Conservation (phyloP, 495 filamentous ascomycete species). For the Durotheca rogersii region DNA sequence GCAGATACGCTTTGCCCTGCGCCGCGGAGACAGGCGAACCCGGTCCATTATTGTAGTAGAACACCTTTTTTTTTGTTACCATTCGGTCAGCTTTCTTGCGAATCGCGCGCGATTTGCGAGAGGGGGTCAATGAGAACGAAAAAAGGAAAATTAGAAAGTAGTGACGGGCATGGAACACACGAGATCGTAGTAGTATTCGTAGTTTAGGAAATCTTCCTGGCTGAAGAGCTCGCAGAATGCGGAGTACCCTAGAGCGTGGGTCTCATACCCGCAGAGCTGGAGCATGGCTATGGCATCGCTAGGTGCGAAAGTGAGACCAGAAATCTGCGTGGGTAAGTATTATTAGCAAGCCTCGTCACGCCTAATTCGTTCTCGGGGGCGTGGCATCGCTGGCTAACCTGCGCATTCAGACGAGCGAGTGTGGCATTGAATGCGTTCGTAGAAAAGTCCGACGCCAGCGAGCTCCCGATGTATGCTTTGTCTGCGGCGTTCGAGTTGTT, state of each 20-base stretch:
- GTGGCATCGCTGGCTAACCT: slow-evolving; percentile 13
- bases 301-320: slow-evolving; percentile 31
- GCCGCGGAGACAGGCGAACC: slow-evolving; percentile 41
- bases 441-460: slow-evolving; percentile 26
- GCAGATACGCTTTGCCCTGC: slow-evolving; percentile 51
- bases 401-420: slow-evolving; percentile 30
- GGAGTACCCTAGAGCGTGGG: slow-evolving; percentile 32
- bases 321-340: slow-evolving; percentile 24
- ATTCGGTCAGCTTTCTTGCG: too few relatives aligned
- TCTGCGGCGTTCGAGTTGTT: slow-evolving; percentile 34
- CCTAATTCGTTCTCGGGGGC: too few relatives aligned
- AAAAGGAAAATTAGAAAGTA: not conserved
- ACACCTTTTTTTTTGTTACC: too few relatives aligned
- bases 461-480: slow-evolving; percentile 35
- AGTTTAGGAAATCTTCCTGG: slow-evolving; percentile 39
- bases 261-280: slow-evolving; percentile 36
- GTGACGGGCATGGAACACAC: too few relatives aligned
- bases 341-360: too few relatives aligned
- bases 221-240: slow-evolving; percentile 38
- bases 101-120: not conserved
- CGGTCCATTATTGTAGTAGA: slow-evolving; percentile 40
- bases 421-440: slow-evolving; percentile 30
- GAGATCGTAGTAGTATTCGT: slow-evolving; percentile 33
- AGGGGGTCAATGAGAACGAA: slow-evolving; percentile 5
- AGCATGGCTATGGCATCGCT: slow-evolving; percentile 29